Percentiles rank a stretch among this genome's conserved stretches.
phyloP scores from a whole-genome alignment of 257 asterid genomes.

The Solanum megistacrolobum region DNA sequence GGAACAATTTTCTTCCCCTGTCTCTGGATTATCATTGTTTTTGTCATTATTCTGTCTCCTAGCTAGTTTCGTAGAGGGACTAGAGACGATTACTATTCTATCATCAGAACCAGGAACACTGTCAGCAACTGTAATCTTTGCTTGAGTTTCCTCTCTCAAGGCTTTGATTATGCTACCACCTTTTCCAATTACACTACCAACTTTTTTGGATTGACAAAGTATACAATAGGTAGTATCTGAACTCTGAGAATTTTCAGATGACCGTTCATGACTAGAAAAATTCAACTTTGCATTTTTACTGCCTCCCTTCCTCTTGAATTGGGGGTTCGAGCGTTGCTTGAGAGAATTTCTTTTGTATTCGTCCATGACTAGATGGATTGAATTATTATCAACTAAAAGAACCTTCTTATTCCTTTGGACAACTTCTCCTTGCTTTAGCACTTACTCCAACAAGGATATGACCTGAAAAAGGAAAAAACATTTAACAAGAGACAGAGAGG shows the following conservation, averaged over 20 bases:
- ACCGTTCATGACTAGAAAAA: conserved; percentile 23
- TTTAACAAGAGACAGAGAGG: background rate
- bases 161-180: conserved; percentile 72
- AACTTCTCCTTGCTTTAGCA: background rate
- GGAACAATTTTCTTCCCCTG: conserved; percentile 11
- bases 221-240: conserved; percentile 54
- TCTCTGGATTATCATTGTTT: conserved; percentile 6
- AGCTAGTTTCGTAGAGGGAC: conserved; percentile 50
- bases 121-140: conserved; percentile 66
- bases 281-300: conserved; percentile 40
- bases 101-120: conserved; percentile 69
- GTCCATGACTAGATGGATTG: conserved; percentile 35
- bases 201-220: conserved; percentile 56
- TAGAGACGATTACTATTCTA: conserved; percentile 51
- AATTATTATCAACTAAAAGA: background rate
- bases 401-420: background rate
- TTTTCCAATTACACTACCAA: conserved; percentile 83
- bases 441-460: background rate
- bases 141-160: conserved; percentile 76
- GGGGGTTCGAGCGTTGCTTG: conserved; percentile 38
- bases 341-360: conserved; percentile 31
- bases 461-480: conserved; percentile 1
- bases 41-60: conserved; percentile 19
- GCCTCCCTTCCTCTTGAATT: conserved; percentile 48
- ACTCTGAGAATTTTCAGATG: conserved; percentile 27